phyloP scores from a whole-genome alignment of 306 rosid genomes.

The Begonia loranthoides region DNA sequence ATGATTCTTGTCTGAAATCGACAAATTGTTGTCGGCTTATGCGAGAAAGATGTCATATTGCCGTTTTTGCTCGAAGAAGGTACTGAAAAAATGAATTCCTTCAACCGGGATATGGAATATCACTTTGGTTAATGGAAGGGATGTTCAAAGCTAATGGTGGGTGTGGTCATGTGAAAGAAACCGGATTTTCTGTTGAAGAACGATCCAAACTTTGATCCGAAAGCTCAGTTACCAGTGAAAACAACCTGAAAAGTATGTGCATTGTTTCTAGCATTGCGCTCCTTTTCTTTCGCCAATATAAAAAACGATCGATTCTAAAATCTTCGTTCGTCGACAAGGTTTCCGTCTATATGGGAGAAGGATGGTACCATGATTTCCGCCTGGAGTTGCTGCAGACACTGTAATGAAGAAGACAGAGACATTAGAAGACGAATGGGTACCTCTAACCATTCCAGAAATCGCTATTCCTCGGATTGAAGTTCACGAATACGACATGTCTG shows the following conservation, averaged over 20 bases:
- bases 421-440: slow-evolving; percentile 84
- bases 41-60: background rate
- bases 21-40: too few relatives aligned
- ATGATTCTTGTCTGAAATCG: too few relatives aligned
- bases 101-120: slow-evolving; percentile 82
- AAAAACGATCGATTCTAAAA: background rate
- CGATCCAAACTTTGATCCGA: slow-evolving; percentile 63
- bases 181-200: slow-evolving; percentile 55
- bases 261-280: background rate
- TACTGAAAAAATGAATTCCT: slow-evolving; percentile 6
- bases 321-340: slow-evolving; percentile 32
- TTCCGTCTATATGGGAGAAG: slow-evolving; percentile 91
- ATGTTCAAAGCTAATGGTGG: slow-evolving; percentile 93
- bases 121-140: slow-evolving; percentile 97
- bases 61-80: background rate
- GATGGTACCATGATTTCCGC: slow-evolving; percentile 79
- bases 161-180: slow-evolving; percentile 91
- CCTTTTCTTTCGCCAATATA: slow-evolving; percentile 4
- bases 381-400: slow-evolving; percentile 26
- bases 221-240: slow-evolving; percentile 38
- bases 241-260: slow-evolving; percentile 55
- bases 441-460: slow-evolving; percentile 62
- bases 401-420: slow-evolving; percentile 63
- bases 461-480: slow-evolving; percentile 88
- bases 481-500: slow-evolving; percentile 96